Evolutionary conservation across 805 yeast species (phyloP).

Genomic region (Saccharomycopsis olivae): DNA sequence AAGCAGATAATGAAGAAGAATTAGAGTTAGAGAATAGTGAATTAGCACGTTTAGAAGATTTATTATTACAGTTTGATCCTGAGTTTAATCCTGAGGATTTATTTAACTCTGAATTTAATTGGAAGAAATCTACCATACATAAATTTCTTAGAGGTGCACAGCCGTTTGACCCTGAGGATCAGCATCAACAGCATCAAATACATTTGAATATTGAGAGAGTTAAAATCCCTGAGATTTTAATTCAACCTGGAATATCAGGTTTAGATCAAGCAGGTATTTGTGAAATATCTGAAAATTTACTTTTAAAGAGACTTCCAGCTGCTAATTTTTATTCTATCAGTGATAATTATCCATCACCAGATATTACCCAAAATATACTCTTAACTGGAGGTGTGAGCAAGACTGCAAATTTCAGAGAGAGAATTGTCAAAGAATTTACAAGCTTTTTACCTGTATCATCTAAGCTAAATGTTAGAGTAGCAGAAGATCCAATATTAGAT

Average conservation of each 20-base stretch:
- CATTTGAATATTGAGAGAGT: constrained; percentile 87
- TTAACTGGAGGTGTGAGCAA: constrained; percentile 79
- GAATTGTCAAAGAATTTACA: constrained; percentile 62
- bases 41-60: constrained; percentile 56
- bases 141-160: constrained; percentile 85
- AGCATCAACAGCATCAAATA: constrained; percentile 82
- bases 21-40: constrained; percentile 63
- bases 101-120: constrained; percentile 68
- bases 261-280: constrained; percentile 91
- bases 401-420: constrained; percentile 51
- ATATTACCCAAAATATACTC: constrained; percentile 48
- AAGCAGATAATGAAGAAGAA: constrained; percentile 65
- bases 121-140: constrained; percentile 74
- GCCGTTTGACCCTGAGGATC: constrained; percentile 69
- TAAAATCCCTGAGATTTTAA: constrained; percentile 82
- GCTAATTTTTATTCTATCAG: constrained; percentile 47
- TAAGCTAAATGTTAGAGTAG: constrained; percentile 48
- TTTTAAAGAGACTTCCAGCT: constrained; percentile 49
- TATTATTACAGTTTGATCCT: constrained; percentile 74
- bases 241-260: constrained; percentile 92
- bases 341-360: constrained; percentile 11
- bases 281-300: constrained; percentile 61
- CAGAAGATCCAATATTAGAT: constrained; percentile 62
- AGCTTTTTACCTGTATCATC: constrained; percentile 61
- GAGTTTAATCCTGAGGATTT: constrained; percentile 80